Evolutionary conservation across 257 asterid genomes (phyloP), one percentile per base, ranked within the genome.

Genomic region (Gynochthodes officinalis): DNA sequence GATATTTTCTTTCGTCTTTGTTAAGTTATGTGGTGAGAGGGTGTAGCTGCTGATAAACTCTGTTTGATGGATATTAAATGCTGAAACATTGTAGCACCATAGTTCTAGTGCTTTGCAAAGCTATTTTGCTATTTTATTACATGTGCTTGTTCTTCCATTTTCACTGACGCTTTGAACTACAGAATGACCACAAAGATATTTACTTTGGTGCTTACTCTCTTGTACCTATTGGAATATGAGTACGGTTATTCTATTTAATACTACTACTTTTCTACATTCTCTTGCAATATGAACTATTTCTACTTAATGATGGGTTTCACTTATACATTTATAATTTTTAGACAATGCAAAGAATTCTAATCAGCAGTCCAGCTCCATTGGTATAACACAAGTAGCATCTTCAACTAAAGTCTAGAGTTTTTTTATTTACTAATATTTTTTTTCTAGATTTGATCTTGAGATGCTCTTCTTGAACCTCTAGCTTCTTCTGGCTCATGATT

Each of bases 361-460:
- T 79, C 88, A 80, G 83, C 97, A 81, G 78, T 64, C 86, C 16
- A 71, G 76, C 80, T 69, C 78, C 76, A 75, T 61, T 67, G 92
- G 82, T 84, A 74, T 80, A 33, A 81, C 76, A 69, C 84, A 82
- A 77, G 81, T 85, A 66, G 54, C 75, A 75, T 74, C 89, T 69
- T 83, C 86, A 76, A 82, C 84, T 75, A 82, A 84, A 80, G 86
- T 76, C n/a, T 80, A 82, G 78, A 88, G 98, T 96, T 93, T 64
- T 80, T 67, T 64, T 48, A 32, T 57, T 23, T 67, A 42, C 55
- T 40, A 27, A 49, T 48, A 52, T 25, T 68, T 49, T 53, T 42
- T 52, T 55, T 59, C n/a, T 50, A 27, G 27, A 27, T 67, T 53
- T 55, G 46, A 67, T 69, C 49, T 64, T 66, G 46, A 39, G 42